Base-by-base conservation (phyloP, 441 rosid species). In the Syzygium malaccense region DNA sequence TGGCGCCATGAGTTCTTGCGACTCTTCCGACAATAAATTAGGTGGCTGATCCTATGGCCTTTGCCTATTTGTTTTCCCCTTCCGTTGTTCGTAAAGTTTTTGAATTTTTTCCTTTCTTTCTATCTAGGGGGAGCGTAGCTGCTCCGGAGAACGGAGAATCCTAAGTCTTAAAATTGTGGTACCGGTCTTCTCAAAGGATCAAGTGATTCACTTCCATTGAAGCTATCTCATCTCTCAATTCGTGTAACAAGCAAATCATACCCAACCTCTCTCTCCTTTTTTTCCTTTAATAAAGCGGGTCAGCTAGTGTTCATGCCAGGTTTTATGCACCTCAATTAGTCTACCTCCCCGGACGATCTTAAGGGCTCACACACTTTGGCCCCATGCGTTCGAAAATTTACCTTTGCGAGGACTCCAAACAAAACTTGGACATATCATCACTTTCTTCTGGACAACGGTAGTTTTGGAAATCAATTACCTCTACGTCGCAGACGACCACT, bases 101-200 rank as follows among this genome's bases (percentile, higher is more conserved):
- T 55, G 28, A 80, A 48, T 58, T 78, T 0, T 49, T 14, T 5
- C n/a, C 30, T 51, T 87, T 51, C 54, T 87, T 37, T 53, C 86
- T 17, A 4, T 4, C 3, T 1, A 41, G 49, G 80, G 75, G 49
- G 80, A 49, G 85, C 55, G 91, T 87, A 90, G 93, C 85, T 58
- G 87, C 91, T 23, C 15, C 79, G 91, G 95, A 55, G 90, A 90
- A 48, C 89, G 66, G 32, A 60, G 66, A 60, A 28, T 60, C 18
- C 32, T 18, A 60, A n/a, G 8, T 60, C 14, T 13, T 28, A 28
- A 60, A 28, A 60, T 60, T 60, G n/a, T 60, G 32, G 18, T 1
- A 2, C 8, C 18, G n/a, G 14, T 60, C 32, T 60, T 1, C 2
- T 1, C 66, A 60, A 60, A 60, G 8, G n/a, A 60, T 60, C 0